A percentile compares a stretch with the other conserved stretches of the same genome.
Evolutionary conservation across 495 filamentous ascomycete genomes (phyloP).

Genomic region (Bombardia bombarda): DNA sequence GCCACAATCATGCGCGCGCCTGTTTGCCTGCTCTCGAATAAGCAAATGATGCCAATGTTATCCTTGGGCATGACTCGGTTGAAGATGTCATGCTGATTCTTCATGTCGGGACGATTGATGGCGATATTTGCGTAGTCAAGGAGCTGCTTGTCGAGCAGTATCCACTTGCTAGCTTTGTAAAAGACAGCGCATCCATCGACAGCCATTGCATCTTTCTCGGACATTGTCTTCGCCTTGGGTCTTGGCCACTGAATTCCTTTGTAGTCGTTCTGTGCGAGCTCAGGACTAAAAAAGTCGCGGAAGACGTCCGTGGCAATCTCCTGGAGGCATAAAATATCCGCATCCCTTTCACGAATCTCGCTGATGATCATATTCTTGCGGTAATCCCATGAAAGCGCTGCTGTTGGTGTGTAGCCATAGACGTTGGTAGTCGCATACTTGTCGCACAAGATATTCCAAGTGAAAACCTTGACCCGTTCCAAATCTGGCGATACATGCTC

Average conservation of each 20-base stretch:
- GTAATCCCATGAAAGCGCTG: conserved; percentile 75
- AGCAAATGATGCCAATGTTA: conserved; percentile 82
- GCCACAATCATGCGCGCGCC: conserved; percentile 84
- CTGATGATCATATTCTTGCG: conserved; percentile 70
- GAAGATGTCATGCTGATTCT: conserved; percentile 90
- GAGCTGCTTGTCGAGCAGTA: conserved; percentile 84
- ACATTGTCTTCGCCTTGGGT: conserved; percentile 81
- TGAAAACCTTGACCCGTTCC: conserved; percentile 65
- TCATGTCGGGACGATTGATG: conserved; percentile 90
- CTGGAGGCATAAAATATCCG: conserved; percentile 87
- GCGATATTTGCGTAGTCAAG: conserved; percentile 88
- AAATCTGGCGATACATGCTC: conserved; percentile 39
- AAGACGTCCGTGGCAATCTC: conserved; percentile 87
- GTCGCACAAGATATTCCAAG: conserved; percentile 93
- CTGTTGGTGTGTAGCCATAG: conserved; percentile 83
- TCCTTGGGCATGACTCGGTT: conserved; percentile 97
- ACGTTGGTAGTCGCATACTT: conserved; percentile 72
- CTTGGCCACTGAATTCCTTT: conserved; percentile 89
- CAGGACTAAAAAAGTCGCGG: conserved; percentile 76
- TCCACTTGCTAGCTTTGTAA: conserved; percentile 87
- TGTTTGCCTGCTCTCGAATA: conserved; percentile 83
- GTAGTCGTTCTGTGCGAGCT: conserved; percentile 78
- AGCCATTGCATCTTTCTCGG: conserved; percentile 70
- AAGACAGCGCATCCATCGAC: conserved; percentile 97
- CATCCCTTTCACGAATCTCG: conserved; percentile 70